Conservation (phyloP, 495 filamentous ascomycete genomes). For the Xylaria castorea region DNA sequence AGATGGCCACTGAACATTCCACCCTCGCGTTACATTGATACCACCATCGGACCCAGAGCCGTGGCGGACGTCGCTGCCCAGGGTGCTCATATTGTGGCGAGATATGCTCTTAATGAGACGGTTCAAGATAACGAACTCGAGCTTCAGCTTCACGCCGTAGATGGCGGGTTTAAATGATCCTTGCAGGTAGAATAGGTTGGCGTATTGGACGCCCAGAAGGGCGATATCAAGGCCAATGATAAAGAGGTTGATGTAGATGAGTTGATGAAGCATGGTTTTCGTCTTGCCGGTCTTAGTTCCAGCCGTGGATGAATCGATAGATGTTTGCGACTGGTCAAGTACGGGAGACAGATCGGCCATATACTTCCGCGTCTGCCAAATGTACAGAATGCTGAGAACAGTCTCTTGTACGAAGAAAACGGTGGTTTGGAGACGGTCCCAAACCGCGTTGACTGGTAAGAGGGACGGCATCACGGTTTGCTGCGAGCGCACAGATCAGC, state of each 20-base stretch:
- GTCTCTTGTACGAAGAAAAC: slow-evolving; percentile 52
- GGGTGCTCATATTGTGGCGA: slow-evolving; percentile 7
- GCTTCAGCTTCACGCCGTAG: slow-evolving; percentile 62
- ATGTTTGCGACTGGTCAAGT: slow-evolving; percentile 44
- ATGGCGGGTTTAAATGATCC: slow-evolving; percentile 58
- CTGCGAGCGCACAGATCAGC: slow-evolving; percentile 23
- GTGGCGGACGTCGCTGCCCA: slow-evolving; percentile 24
- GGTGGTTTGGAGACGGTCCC: slow-evolving; percentile 45
- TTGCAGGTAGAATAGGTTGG: slow-evolving; percentile 55
- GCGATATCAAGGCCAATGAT: slow-evolving; percentile 57
- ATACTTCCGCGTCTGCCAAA: slow-evolving; percentile 45
- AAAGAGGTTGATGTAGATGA: slow-evolving; percentile 57
- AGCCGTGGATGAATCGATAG: slow-evolving; percentile 36
- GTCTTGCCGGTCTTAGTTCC: slow-evolving; percentile 26
- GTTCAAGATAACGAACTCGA: slow-evolving; percentile 62
- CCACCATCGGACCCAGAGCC: slow-evolving; percentile 16
- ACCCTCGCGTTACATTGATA: slow-evolving; percentile 10
- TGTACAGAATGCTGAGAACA: slow-evolving; percentile 46
- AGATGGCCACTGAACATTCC: slow-evolving; percentile 18
- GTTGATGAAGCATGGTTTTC: slow-evolving; percentile 44
- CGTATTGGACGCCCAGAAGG: slow-evolving; percentile 56
- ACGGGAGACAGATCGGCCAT: slow-evolving; percentile 38
- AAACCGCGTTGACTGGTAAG: slow-evolving; percentile 33
- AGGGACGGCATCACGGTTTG: slow-evolving; percentile 25
- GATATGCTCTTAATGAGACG: slow-evolving; percentile 44